These are phyloP conservation scores for Triticum dicoccoides DNA, from an alignment of 176 grass and related monocot species.

Conservation along the genomic window DNA sequence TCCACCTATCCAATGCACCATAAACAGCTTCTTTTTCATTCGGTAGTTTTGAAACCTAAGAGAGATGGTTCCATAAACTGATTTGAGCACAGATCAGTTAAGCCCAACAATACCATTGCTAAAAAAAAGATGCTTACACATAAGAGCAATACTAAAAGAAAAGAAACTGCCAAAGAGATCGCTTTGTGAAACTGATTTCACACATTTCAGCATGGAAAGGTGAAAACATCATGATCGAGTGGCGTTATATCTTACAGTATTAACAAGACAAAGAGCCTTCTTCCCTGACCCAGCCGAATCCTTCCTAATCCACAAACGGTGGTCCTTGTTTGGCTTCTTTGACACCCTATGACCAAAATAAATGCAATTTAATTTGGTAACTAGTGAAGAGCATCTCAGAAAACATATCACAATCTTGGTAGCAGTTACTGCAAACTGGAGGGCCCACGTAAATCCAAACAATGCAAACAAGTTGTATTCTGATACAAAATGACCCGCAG, in stretches of 20 bases:
- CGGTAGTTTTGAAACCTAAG: constrained; percentile 68
- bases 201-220: neutral
- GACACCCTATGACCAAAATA: constrained; percentile 46
- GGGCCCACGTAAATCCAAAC: neutral
- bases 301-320: constrained; percentile 91
- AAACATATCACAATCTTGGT: neutral
- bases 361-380: constrained; percentile 27
- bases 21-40: constrained; percentile 82
- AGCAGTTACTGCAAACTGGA: neutral
- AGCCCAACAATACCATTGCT: neutral
- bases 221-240: neutral
- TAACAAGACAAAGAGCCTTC: constrained; percentile 79
- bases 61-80: constrained; percentile 44
- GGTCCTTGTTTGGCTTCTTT: constrained; percentile 61
- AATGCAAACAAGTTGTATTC: neutral
- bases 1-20: constrained; percentile 82
- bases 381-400: neutral
- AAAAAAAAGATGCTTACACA: constrained; percentile 1
- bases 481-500: neutral
- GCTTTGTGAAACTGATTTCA: constrained; percentile 1
- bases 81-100: constrained; percentile 34
- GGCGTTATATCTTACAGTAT: constrained; percentile 53
- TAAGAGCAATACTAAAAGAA: neutral
- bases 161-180: neutral
- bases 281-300: constrained; percentile 66